Evolutionary conservation across 164 flowering plant genomes (phyloP), one percentile per base, ranked within the genome.

Genomic region (Warburgia ugandensis): DNA sequence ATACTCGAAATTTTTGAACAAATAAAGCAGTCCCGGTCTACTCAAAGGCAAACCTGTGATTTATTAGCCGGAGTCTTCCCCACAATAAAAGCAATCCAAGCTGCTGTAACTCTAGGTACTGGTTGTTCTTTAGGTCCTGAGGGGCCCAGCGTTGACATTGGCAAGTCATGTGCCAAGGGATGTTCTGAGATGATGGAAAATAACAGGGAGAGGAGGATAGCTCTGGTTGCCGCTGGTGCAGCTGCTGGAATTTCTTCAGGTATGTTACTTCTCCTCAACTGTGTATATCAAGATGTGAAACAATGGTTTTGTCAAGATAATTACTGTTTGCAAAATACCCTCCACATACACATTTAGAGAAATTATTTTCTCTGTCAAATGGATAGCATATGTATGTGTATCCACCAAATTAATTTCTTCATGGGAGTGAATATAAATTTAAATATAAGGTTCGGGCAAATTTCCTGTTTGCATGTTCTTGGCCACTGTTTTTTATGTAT

Each of bases 191-290:
- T 84, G 86, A 89, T 89, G 92, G 99, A 86, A 63, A 89, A 79
- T 72, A 94, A 94, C 64, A 77, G 83, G 59, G 99, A 94, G 75
- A 80, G 96, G 65, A 79, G 64, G 68, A 94, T 88, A 67, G 96
- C 99, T 58, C 91, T 94, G 54, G 72, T 86, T 65, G 99, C 99
- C 12, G 96, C 99, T 58, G 99, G 99, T 58, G 86, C 99, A 40
- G 99, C 99, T 51, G 92, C 99, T 69, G 99, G 99, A 38, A 94
- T 94, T 66, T 71, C 99, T 66, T 84, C 99, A 68, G 99, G 98
- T 86, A 71, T 50, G 51, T 25, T 20, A 30, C 12, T 49, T 54
- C 21, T 48, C 14, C 45, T 28, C 35, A 27, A 39, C 40, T 41
- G 30, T 12, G n/a, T n/a, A n/a, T n/a, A n/a, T n/a, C n/a, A n/a